Base-by-base conservation (phyloP, 345 rosid species). In the Populus ilicifolia region DNA sequence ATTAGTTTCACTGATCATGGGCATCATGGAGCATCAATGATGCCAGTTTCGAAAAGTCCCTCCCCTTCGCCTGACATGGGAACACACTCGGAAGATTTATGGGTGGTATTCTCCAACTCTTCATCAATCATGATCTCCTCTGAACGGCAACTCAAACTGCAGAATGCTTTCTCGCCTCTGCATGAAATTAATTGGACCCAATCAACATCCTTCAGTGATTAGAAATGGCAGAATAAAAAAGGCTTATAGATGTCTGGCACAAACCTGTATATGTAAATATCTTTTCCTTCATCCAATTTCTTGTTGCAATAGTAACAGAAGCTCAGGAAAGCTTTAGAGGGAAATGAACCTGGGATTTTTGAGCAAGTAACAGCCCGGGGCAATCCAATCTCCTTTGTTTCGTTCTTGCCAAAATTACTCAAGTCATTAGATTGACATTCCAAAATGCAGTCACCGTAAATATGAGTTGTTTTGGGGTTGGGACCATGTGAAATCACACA, bases 121-220 rank as follows among this genome's bases (percentile, higher is more conserved):
- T 86, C 89, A 39, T 87, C 96, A 2, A 85, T 75, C 84, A 86
- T 85, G 74, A 93, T 90, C 90, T 90, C 94, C 79, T 82, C 83
- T 2, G 75, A 67, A 3, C 97, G 95, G 75, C 99, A 96, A 65
- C 82, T 83, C 7, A 11, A 75, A 30, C 96, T 91, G 88, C 99
- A 96, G 75, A 96, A 96, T 12, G 94, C 87, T 82, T 88, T 92
- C 85, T 90, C 97, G 38, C 94, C 97, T 71, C 99, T 95, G 90
- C 85, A 86, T 70, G 67, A 77, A 44, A 36, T 67, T 59, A 13
- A 35, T 69, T 13, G 27, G 38, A 54, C 69, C 29, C 48, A 43
- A 2, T 38, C 13, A 27, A 23, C 25, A 67, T 18, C 76, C 52
- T 56, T n/a, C 0, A 62, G 12, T 2, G 23, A 71, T n/a, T 10